Percentiles rank a stretch among this genome's conserved stretches.
These are phyloP conservation scores for Hygrocybe punicea DNA, from an alignment of 768 basidiomycete species.

Conservation along the genomic window DNA sequence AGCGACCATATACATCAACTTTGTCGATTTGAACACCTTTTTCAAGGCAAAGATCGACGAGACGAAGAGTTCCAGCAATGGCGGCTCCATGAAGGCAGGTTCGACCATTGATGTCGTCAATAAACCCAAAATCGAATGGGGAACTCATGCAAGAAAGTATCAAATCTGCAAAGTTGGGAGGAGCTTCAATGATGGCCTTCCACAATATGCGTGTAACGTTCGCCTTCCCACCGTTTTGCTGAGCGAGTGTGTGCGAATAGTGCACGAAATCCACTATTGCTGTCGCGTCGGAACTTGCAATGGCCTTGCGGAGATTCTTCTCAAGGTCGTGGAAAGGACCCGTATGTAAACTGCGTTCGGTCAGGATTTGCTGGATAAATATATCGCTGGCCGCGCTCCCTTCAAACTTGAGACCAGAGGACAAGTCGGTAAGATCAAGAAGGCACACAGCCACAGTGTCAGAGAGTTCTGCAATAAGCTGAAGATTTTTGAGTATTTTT, in stretches of 20 bases:
- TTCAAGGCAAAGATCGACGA: slow-evolving; percentile 78
- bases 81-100: slow-evolving; percentile 93
- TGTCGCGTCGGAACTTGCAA: slow-evolving; percentile 56
- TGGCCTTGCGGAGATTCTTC: slow-evolving; percentile 76
- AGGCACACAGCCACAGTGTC: slow-evolving; percentile 87
- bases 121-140: slow-evolving; percentile 84
- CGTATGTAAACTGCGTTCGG: slow-evolving; percentile 56
- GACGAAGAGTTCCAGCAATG: slow-evolving; percentile 71
- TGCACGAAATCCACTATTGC: slow-evolving; percentile 67
- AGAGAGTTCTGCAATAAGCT: slow-evolving; percentile 93
- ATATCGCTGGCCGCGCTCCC: slow-evolving; percentile 74
- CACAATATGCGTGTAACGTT: slow-evolving; percentile 91
- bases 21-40: slow-evolving; percentile 68
- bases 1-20: slow-evolving; percentile 86
- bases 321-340: slow-evolving; percentile 87
- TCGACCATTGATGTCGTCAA: slow-evolving; percentile 96
- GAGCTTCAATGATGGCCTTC: slow-evolving; percentile 85
- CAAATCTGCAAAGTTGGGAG: slow-evolving; percentile 65
- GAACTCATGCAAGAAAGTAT: slow-evolving; percentile 62
- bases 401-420: slow-evolving; percentile 74
- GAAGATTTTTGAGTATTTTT: slow-evolving; percentile 13
- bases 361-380: slow-evolving; percentile 65
- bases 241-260: slow-evolving; percentile 63
- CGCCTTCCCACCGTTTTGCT: slow-evolving; percentile 55
- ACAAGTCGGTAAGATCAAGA: slow-evolving; percentile 72